Evolutionary conservation across 306 rosid genomes (phyloP).

Genomic region (Prunus padus): DNA sequence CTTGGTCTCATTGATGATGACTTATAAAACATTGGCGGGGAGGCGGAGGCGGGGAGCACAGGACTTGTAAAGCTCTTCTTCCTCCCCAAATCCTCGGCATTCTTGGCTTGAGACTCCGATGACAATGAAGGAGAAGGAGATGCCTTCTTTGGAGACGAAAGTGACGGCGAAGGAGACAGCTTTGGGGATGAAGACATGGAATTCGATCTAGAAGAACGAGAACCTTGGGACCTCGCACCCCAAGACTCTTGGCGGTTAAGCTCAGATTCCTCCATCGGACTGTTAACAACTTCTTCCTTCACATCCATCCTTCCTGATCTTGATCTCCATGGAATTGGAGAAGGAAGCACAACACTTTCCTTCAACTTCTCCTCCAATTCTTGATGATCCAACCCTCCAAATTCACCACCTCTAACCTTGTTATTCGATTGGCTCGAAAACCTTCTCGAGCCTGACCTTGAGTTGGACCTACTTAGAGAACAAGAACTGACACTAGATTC

Average conservation of each 20-base stretch:
- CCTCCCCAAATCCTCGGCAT: slow-evolving; percentile 50
- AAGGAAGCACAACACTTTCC: slow-evolving; percentile 64
- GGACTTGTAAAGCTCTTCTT: slow-evolving; percentile 51
- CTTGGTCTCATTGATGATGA: slow-evolving; percentile 44
- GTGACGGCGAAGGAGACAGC: slow-evolving; percentile 28
- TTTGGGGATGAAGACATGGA: slow-evolving; percentile 36
- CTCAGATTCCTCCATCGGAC: slow-evolving; percentile 50
- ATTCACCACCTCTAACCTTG: slow-evolving; percentile 27
- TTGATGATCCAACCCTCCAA: slow-evolving; percentile 27
- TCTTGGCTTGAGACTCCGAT: slow-evolving; percentile 59
- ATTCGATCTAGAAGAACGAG: slow-evolving; percentile 37
- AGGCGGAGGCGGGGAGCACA: slow-evolving; percentile 64
- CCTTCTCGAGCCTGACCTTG: slow-evolving; percentile 40
- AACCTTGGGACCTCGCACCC: slow-evolving; percentile 32
- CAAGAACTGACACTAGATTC: slow-evolving; percentile 26
- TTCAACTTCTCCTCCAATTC: slow-evolving; percentile 36
- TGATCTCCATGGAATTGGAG: slow-evolving; percentile 90
- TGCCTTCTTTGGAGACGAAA: slow-evolving; percentile 30
- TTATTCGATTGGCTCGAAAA: slow-evolving; percentile 38
- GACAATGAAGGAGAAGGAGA: slow-evolving; percentile 37
- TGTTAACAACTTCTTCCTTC: slow-evolving; percentile 40
- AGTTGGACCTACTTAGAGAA: slow-evolving; percentile 29
- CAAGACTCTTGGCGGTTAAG: slow-evolving; percentile 31
- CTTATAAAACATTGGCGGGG: slow-evolving; percentile 62
- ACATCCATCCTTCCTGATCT: slow-evolving; percentile 67